Percentiles rank a stretch among this genome's conserved stretches.
Evolutionary conservation across 2,329 filamentous ascomycete species (phyloP).

Genomic region (Aureobasidium sp.): DNA sequence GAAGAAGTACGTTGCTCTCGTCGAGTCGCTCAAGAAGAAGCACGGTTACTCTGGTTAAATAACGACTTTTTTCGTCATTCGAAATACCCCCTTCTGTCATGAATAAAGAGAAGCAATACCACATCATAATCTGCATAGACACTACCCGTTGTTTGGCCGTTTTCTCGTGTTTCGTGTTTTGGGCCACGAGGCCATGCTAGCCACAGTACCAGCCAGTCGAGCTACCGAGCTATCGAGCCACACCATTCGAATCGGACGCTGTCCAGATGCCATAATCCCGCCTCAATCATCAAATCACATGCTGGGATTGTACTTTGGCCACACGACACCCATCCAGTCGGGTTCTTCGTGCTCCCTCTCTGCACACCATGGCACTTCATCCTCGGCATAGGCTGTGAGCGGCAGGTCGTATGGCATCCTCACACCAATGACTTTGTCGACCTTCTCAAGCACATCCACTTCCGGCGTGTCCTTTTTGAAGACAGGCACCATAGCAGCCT

Average conservation of each 20-base stretch:
- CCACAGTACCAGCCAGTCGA: background rate
- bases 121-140: background rate
- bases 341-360: conserved; percentile 49
- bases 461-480: conserved; percentile 54
- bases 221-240: background rate
- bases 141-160: background rate
- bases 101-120: conserved; percentile 8
- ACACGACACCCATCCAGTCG: conserved; percentile 48
- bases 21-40: conserved; percentile 62
- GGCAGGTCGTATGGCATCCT: conserved; percentile 79
- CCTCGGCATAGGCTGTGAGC: conserved; percentile 51
- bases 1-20: conserved; percentile 63
- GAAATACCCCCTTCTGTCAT: conserved; percentile 4
- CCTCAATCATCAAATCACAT: background rate
- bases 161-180: background rate
- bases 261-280: background rate
- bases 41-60: conserved; percentile 53
- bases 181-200: background rate
- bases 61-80: background rate
- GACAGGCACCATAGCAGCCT: conserved; percentile 55
- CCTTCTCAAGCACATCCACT: conserved; percentile 14
- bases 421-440: conserved; percentile 50
- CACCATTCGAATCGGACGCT: background rate
- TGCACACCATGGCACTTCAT: conserved; percentile 71
- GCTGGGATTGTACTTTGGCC: conserved; percentile 22